These are phyloP conservation scores for Fusarium mundagurra DNA, from an alignment of 2,329 filamentous ascomycete genomes.

Conservation along the genomic window DNA sequence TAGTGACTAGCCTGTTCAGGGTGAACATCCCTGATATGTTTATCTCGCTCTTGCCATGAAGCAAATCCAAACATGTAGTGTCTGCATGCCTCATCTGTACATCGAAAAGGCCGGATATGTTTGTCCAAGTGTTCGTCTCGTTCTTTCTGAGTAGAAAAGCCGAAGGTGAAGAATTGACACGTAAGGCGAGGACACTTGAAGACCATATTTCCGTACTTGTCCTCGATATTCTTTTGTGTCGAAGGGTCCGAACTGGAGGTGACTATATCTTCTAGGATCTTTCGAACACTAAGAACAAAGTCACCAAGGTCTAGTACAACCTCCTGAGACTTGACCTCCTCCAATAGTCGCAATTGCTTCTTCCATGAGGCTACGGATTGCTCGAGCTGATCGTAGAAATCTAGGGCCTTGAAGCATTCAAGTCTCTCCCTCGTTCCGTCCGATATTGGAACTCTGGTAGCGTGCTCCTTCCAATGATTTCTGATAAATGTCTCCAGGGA, in stretches of 20 bases:
- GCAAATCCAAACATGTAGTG: neutral
- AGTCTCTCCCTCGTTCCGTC: fast-evolving
- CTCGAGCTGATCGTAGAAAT: fast-evolving
- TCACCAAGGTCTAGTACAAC: fast-evolving
- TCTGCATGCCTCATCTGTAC: neutral
- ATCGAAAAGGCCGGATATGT: neutral
- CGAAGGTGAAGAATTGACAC: fast-evolving
- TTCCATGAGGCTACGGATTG: neutral
- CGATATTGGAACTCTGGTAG: fast-evolving
- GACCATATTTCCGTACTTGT: fast-evolving
- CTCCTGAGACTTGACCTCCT: fast-evolving
- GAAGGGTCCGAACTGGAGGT: fast-evolving
- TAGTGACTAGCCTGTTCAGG: fast-evolving
- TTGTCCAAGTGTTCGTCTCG: neutral
- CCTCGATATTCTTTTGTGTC: fast-evolving
- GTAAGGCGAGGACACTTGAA: neutral
- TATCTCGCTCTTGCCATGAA: fast-evolving
- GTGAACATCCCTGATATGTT: neutral
- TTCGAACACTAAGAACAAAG: fast-evolving
- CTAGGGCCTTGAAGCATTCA: fast-evolving
- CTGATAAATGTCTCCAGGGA: neutral
- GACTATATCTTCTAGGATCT: fast-evolving
- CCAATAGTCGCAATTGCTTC: fast-evolving
- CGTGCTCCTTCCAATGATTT: fast-evolving
- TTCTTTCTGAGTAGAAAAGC: fast-evolving